A percentile compares a stretch with the other conserved stretches of the same genome.
Conservation (phyloP, 495 filamentous ascomycete species). For the Glonium stellatum region DNA sequence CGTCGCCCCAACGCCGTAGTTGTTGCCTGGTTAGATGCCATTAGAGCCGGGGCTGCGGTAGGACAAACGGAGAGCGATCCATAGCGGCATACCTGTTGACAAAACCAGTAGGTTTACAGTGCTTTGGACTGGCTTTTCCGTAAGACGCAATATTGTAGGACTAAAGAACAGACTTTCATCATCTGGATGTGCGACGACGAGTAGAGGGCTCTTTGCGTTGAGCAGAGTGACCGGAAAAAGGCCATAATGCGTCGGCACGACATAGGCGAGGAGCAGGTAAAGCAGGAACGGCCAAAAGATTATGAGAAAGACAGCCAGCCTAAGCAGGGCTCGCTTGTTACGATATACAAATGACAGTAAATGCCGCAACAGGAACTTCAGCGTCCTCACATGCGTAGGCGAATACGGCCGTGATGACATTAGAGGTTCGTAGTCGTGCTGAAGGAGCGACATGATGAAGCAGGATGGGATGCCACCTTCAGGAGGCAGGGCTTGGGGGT, state of each 20-base stretch:
- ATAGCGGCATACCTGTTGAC: constrained; percentile 34
- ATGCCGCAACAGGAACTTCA: background rate
- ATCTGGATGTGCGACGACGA: constrained; percentile 42
- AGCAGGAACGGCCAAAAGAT: constrained; percentile 32
- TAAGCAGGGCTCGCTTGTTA: background rate
- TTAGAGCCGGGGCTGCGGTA: background rate
- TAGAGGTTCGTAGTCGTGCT: background rate
- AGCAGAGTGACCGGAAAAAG: constrained; percentile 37
- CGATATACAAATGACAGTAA: background rate
- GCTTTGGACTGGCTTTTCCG: constrained; percentile 30
- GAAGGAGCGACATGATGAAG: background rate
- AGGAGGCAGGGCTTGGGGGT: background rate
- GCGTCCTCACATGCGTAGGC: background rate
- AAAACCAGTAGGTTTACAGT: constrained; percentile 35
- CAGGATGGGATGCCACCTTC: background rate
- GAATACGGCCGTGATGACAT: background rate
- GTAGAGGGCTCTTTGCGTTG: constrained; percentile 35
- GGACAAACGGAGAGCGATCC: constrained; percentile 4
- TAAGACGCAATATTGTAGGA: constrained; percentile 38
- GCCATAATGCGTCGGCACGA: constrained; percentile 36
- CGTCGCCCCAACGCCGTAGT: constrained; percentile 38
- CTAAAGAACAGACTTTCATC: constrained; percentile 43
- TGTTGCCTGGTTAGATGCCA: constrained; percentile 32
- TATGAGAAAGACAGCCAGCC: constrained; percentile 20
- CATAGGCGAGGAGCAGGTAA: constrained; percentile 38